Evolutionary conservation across 2,329 filamentous ascomycete genomes (phyloP).

Genomic region (Sporothrix variecibatus): DNA sequence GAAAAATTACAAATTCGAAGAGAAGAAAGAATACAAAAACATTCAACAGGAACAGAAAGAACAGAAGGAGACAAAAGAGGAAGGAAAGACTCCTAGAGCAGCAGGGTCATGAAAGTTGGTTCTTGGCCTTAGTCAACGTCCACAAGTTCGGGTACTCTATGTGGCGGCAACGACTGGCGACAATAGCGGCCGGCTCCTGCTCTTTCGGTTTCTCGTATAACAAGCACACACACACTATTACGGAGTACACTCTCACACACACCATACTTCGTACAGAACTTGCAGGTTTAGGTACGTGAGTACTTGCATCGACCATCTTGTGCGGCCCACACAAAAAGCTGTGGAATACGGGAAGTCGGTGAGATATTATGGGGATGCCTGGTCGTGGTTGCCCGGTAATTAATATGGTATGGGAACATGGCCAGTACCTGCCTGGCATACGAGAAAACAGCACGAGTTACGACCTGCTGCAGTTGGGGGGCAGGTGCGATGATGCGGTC

Average conservation of each 20-base stretch:
- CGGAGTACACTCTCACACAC: neutral
- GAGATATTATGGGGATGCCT: conserved; percentile 22
- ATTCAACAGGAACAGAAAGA: neutral
- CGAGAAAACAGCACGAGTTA: neutral
- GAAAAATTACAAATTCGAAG: neutral
- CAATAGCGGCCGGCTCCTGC: neutral
- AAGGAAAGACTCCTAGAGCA: neutral
- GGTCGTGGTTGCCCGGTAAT: conserved; percentile 14
- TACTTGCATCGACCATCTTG: neutral
- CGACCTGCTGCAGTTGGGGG: too few species aligned
- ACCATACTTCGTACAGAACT: neutral
- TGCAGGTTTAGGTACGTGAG: neutral
- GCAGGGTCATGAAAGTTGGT: neutral
- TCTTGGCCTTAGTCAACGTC: conserved; percentile 17
- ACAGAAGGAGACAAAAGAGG: neutral
- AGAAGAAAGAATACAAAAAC: neutral
- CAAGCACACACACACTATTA: neutral
- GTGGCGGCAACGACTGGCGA: conserved; percentile 10
- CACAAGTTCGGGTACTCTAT: neutral
- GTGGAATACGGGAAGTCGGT: conserved; percentile 22
- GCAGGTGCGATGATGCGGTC: neutral
- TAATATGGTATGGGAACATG: neutral
- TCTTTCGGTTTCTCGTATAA: neutral
- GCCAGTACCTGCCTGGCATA: neutral
- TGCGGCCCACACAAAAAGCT: conserved; percentile 4